phyloP scores from a whole-genome alignment of 1,284 basidiomycete species.

The Schizophyllum amplum region DNA sequence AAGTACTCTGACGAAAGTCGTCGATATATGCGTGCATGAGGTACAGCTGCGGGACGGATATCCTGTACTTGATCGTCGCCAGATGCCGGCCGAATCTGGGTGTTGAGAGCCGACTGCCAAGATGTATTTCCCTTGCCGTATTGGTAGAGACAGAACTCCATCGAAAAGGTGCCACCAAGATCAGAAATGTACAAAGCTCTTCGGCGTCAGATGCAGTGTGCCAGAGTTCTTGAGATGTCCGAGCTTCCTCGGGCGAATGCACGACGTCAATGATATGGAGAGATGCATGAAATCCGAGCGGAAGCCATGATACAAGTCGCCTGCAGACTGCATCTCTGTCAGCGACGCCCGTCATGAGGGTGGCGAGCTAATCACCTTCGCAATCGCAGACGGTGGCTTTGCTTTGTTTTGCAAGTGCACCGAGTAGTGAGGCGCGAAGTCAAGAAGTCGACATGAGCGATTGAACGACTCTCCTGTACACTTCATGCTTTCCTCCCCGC shows the following conservation, averaged over 20 bases:
- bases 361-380: conserved; percentile 36
- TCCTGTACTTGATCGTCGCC: conserved; percentile 90
- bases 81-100: conserved; percentile 88
- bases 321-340: conserved; percentile 17
- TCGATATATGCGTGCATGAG: conserved; percentile 87
- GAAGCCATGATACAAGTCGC: conserved; percentile 86
- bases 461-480: conserved; percentile 66
- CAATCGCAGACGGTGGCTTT: conserved; percentile 31
- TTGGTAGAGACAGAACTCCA: conserved; percentile 72
- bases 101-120: conserved; percentile 63
- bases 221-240: conserved; percentile 34
- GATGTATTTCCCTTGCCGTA: conserved; percentile 80
- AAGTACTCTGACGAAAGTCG: conserved; percentile 51
- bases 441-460: conserved; percentile 75
- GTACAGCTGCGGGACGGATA: conserved; percentile 73
- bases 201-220: conserved; percentile 84
- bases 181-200: conserved; percentile 87
- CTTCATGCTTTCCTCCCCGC: conserved; percentile 60
- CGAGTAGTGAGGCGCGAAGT: conserved; percentile 79
- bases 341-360: conserved; percentile 1
- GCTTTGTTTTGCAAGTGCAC: conserved; percentile 58
- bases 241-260: conserved; percentile 25
- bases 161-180: conserved; percentile 90
- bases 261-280: conserved; percentile 80
- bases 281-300: conserved; percentile 94